These are phyloP conservation scores for Fusarium neocosmosporiellum DNA, from an alignment of 2,329 filamentous ascomycete species.

Conservation along the genomic window DNA sequence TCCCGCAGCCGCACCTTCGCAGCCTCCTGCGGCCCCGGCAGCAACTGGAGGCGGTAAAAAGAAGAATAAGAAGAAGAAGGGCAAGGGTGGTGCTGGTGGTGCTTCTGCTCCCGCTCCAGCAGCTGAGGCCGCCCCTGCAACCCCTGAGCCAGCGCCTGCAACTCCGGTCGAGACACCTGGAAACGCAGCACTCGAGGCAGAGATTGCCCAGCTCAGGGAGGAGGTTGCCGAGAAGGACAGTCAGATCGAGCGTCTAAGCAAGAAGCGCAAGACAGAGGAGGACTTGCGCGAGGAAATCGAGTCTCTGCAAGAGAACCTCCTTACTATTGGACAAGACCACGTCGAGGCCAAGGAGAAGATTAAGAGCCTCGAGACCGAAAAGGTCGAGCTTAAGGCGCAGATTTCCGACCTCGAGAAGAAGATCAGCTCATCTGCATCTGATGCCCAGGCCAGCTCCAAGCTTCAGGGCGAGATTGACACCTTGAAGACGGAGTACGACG, in stretches of 20 bases:
- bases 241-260: slow-evolving; percentile 77
- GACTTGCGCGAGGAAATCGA: slow-evolving; percentile 88
- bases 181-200: slow-evolving; percentile 57
- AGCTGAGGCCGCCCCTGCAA: slow-evolving; percentile 50
- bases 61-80: slow-evolving; percentile 94
- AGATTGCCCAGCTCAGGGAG: slow-evolving; percentile 62
- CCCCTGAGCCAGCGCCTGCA: slow-evolving; percentile 49
- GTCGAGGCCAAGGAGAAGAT: slow-evolving; percentile 84
- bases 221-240: slow-evolving; percentile 74
- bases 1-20: slow-evolving; percentile 38
- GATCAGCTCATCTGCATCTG: slow-evolving; percentile 57
- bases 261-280: slow-evolving; percentile 80
- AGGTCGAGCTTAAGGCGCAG: slow-evolving; percentile 68
- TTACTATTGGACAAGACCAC: slow-evolving; percentile 83
- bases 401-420: slow-evolving; percentile 79
- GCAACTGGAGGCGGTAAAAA: slow-evolving; percentile 52
- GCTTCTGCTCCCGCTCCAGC: slow-evolving; percentile 48
- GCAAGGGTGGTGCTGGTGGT: slow-evolving; percentile 71
- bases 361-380: slow-evolving; percentile 78
- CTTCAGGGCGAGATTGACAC: slow-evolving; percentile 70
- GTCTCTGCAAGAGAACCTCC: slow-evolving; percentile 80
- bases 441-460: slow-evolving; percentile 61
- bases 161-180: slow-evolving; percentile 44
- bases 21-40: slow-evolving; percentile 41
- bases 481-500: slow-evolving; percentile 68